These are phyloP conservation scores for Paramecium octaurelia DNA, from an alignment of 73 alveolate species.

Conservation along the genomic window DNA sequence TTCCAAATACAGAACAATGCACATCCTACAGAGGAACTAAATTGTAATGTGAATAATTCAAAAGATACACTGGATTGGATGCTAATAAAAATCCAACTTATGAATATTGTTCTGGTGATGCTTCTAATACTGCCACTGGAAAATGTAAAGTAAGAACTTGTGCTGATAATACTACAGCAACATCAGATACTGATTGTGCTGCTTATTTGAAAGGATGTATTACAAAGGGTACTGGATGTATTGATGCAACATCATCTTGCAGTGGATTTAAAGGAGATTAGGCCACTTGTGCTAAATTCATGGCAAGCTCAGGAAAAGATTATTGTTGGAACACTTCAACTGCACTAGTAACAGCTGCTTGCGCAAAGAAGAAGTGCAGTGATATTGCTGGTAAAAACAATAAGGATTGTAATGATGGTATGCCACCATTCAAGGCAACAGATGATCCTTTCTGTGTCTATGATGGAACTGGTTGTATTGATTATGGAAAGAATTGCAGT, in stretches of 20 bases:
- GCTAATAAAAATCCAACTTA: not conserved
- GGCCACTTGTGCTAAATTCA: not conserved
- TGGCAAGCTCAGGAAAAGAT: not conserved
- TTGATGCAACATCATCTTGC: not conserved
- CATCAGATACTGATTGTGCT: not conserved
- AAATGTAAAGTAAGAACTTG: not conserved
- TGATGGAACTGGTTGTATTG: not conserved
- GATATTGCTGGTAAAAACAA: not conserved
- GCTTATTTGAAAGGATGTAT: not conserved
- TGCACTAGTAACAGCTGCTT: not conserved
- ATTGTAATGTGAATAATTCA: not conserved
- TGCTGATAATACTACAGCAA: not conserved
- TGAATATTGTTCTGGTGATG: not conserved
- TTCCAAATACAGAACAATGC: not conserved
- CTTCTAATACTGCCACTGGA: not conserved
- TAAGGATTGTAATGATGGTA: not conserved
- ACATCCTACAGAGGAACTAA: not conserved
- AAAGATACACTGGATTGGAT: not conserved
- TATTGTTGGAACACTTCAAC: not conserved
- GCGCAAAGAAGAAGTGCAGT: not conserved
- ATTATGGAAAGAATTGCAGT: not conserved
- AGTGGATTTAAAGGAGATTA: not conserved
- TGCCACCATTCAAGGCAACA: not conserved
- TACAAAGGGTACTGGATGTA: constrained; percentile 22
- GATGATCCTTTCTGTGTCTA: not conserved